Evolutionary conservation across 768 basidiomycete genomes (phyloP), one percentile per base, ranked within the genome.

Genomic region (Amanita pseudoporphyria): DNA sequence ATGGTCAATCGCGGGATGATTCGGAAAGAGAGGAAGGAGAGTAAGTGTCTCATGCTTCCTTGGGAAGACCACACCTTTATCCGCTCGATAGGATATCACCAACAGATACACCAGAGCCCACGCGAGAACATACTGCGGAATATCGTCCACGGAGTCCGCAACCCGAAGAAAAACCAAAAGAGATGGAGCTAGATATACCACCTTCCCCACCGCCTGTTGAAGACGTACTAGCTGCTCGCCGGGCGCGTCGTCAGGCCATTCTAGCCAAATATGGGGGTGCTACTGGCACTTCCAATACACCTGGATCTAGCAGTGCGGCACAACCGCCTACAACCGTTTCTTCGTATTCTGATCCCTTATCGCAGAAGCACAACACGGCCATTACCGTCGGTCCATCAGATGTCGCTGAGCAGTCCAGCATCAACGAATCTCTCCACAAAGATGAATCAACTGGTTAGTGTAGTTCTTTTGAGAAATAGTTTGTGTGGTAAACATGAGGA

Each of bases 11-110:
- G 4, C 61, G 52, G 42, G 56, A 64, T 10, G 76, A 76, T 46
- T 77, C 79, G 10, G 87, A 89, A 56, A 84, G 67, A 62, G 87
- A 92, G 70, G 92, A 94, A 74, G 91, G 87, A 73, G 92, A 95
- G 90, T 94, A 68, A 86, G 92, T 92, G 58, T 18, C 3, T 24
- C 9, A 26, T 16, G 6, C 9, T 24, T 21, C n/a, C n/a, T 5
- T 16, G 6, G 24, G 9, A 22, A 47, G 16, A 36, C 14, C 41
- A 31, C 39, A 44, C 54, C 16, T 50, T 13, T 46, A 51, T 50
- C 55, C 43, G 28, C 46, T 40, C 45, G 33, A 21, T 52, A 88
- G 87, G 62, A 84, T 87, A 56, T 88, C 85, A 6, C 84, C 84
- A 26, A 50, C 49, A 14, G 33, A 19, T 33, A 50, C 24, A 18